Percentiles rank a stretch among this genome's conserved stretches.
These are phyloP conservation scores for Cymbidium sinense DNA, from an alignment of 106 monocot species.

Conservation along the genomic window DNA sequence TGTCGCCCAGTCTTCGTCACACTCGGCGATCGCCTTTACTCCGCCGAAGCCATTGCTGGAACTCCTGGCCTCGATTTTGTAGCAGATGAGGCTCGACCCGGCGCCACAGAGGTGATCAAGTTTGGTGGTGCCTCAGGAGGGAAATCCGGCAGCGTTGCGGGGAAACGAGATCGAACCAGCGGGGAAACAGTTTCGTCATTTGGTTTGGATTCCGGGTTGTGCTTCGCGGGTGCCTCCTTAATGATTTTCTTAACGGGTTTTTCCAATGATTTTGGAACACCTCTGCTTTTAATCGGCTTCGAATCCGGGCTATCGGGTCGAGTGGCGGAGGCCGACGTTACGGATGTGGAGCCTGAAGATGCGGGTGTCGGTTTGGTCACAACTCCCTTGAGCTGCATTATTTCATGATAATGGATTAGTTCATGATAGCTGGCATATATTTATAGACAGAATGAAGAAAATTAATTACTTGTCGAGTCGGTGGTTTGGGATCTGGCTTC, in stretches of 20 bases:
- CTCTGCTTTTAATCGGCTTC: slow-evolving; percentile 5
- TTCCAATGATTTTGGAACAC: neutral
- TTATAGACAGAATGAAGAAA: neutral
- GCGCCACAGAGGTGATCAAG: slow-evolving; percentile 7
- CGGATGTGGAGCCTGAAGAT: slow-evolving; percentile 22
- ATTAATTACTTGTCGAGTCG: neutral
- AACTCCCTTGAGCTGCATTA: neutral
- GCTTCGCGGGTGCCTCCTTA: neutral
- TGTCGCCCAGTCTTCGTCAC: slow-evolving; percentile 3
- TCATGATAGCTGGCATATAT: neutral
- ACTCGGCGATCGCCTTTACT: slow-evolving; percentile 11
- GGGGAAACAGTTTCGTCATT: slow-evolving; percentile 4
- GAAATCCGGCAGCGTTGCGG: slow-evolving; percentile 1
- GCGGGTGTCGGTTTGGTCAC: neutral
- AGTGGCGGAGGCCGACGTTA: slow-evolving; percentile 11
- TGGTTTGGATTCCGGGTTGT: neutral
- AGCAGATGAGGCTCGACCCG: slow-evolving; percentile 6
- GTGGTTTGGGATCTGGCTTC: neutral
- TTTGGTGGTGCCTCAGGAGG: slow-evolving; percentile 20
- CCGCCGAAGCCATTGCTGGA: neutral
- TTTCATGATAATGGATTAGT: neutral
- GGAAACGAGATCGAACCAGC: neutral
- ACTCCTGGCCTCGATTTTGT: slow-evolving; percentile 8
- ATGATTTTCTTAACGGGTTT: neutral
- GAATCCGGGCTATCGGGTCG: slow-evolving; percentile 15